Evolutionary conservation across 2,329 filamentous ascomycete species (phyloP), one percentile per base, ranked within the genome.

Genomic region (Beauveria scarabaeidicola): DNA sequence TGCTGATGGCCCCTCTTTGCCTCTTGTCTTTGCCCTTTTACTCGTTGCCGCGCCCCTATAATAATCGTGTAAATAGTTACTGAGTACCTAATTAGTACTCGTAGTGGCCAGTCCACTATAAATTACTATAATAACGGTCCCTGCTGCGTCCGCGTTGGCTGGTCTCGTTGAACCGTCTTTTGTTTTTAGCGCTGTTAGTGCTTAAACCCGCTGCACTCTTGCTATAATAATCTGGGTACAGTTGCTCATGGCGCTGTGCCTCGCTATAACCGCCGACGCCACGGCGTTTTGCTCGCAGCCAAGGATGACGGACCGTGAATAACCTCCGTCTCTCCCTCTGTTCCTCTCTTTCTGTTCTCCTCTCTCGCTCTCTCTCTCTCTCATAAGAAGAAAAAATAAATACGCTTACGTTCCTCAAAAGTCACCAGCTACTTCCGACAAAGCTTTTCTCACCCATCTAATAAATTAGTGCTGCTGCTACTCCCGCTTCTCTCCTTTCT

Each of bases 401-500:
- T 6, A 36, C 13, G 2, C 32, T 36, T 15, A 36, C 3, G 21
- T 19, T 52, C 23, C n/a, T 11, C 11, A 29, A 41, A 41, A 21
- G 40, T 55, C 25, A 9, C n/a, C 32, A 25, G 23, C 44, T 44
- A 36, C 15, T 27, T 15, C 29, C 19, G 53, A 48, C 21, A 19
- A 40, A 15, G 2, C 9, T 40, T 40, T 56, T 19, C 53, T 44
- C 15, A 15, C 43, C 32, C 27, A 13, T 36, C 32, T 36, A 6
- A 15, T 21, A 54, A 13, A 17, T 40, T 54, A 46, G n/a, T 44
- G 52, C 40, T 40, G 48, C 50, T 15, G 32, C 29, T 36, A 25
- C 21, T 46, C 40, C 56, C 38, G 38, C 52, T 48, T 58, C 56
- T 58, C 56, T 25, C 25, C 46, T 48, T 58, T 48, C 52, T 52